These are phyloP conservation scores for Yamadazyma sp. DNA, from an alignment of 1,139 yeast species.

Conservation along the genomic window DNA sequence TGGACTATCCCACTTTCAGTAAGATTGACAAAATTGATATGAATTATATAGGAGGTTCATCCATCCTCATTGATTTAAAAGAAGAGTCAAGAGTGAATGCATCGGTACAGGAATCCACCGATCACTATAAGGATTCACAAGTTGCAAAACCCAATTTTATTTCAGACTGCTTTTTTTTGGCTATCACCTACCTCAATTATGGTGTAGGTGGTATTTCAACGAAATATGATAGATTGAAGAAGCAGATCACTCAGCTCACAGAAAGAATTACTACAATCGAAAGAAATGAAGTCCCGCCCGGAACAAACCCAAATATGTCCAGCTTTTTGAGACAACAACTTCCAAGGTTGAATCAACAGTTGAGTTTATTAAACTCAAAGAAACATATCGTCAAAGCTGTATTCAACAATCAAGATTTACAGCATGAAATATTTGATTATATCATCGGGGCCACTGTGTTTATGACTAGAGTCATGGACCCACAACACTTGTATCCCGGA, in stretches of 20 bases:
- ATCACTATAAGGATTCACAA: conserved; percentile 39
- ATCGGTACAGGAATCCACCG: conserved; percentile 66
- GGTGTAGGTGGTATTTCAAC: conserved; percentile 81
- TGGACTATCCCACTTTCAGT: conserved; percentile 56
- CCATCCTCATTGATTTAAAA: conserved; percentile 55
- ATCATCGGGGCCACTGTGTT: conserved; percentile 74
- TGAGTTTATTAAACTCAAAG: conserved; percentile 41
- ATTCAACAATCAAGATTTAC: conserved; percentile 54
- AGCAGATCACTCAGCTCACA: conserved; percentile 51
- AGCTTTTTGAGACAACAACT: conserved; percentile 36
- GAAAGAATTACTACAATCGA: conserved; percentile 52
- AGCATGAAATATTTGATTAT: conserved; percentile 71
- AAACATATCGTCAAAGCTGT: conserved; percentile 60
- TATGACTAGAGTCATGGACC: conserved; percentile 70
- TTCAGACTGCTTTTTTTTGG: conserved; percentile 81
- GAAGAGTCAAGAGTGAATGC: conserved; percentile 87
- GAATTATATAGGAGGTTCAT: conserved; percentile 49
- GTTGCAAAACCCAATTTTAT: conserved; percentile 64
- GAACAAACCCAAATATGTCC: conserved; percentile 30
- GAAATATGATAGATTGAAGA: conserved; percentile 55
- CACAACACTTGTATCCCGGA: conserved; percentile 62
- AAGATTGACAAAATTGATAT: conserved; percentile 78
- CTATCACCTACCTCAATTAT: conserved; percentile 78
- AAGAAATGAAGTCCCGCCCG: conserved; percentile 27
- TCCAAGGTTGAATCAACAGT: conserved; percentile 44